Conservation (phyloP, 352 stramenopile species). For the Salisapilia sapeloensis region DNA sequence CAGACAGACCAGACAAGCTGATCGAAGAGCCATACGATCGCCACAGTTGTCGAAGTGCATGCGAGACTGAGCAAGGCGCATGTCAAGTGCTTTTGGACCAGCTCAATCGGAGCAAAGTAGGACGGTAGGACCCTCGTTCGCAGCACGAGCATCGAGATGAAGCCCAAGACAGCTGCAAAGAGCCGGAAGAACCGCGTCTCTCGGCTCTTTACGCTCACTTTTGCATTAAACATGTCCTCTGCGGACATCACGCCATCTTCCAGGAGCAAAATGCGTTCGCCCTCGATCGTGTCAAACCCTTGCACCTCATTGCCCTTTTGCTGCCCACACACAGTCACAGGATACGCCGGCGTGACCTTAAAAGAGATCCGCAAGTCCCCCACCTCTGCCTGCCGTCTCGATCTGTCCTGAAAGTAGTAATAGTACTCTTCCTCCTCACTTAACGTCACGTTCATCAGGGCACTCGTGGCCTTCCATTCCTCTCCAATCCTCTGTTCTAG, state of each 20-base stretch:
- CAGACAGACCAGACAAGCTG: too few species aligned
- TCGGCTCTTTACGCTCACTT: slow-evolving; percentile 15
- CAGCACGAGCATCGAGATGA: slow-evolving; percentile 47
- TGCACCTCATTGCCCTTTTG: slow-evolving; percentile 16
- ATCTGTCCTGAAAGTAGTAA: slow-evolving; percentile 11
- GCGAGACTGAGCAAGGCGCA: slow-evolving; percentile 10
- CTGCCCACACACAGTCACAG: slow-evolving; percentile 43
- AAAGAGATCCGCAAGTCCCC: slow-evolving; percentile 54
- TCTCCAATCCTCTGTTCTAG: slow-evolving; percentile 26
- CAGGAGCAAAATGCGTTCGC: slow-evolving; percentile 33
- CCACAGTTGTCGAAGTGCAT: slow-evolving; percentile 28
- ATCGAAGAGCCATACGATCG: slow-evolving; percentile 26
- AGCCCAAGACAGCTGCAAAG: slow-evolving; percentile 38
- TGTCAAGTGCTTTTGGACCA: slow-evolving; percentile 23
- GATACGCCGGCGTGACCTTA: slow-evolving; percentile 36
- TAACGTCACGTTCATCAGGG: slow-evolving; percentile 23
- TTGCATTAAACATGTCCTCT: slow-evolving; percentile 26
- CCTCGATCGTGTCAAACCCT: slow-evolving; percentile 19
- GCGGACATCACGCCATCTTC: slow-evolving; percentile 34
- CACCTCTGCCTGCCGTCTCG: slow-evolving; percentile 8
- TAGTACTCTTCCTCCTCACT: slow-evolving; percentile 31
- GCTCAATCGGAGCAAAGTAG: slow-evolving; percentile 9
- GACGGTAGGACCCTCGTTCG: slow-evolving; percentile 14
- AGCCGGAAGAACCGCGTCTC: slow-evolving; percentile 51
- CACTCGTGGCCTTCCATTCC: slow-evolving; percentile 17